These are phyloP conservation scores for Gelatoporia subvermispora DNA, from an alignment of 768 basidiomycete genomes.

Conservation along the genomic window DNA sequence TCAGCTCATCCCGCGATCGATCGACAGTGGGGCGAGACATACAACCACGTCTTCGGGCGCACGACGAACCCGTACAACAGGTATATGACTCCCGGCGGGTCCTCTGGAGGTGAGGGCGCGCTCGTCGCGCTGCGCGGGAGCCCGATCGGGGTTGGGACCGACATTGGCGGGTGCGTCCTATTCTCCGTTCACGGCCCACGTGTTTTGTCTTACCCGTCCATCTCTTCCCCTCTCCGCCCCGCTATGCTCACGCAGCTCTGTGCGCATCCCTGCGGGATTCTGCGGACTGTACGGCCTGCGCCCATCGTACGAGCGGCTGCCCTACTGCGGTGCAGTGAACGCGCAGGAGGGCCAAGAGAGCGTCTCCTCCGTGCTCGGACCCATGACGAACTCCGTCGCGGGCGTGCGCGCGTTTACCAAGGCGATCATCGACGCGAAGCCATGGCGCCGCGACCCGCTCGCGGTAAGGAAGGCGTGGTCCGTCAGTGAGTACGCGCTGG, in stretches of 20 bases:
- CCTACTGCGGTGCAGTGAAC: conserved; percentile 63
- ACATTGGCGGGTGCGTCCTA: conserved; percentile 67
- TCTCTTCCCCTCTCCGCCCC: conserved; percentile 2
- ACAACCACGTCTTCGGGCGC: conserved; percentile 74
- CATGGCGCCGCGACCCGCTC: conserved; percentile 55
- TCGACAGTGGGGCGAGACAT: conserved; percentile 68
- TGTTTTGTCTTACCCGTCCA: too few species aligned
- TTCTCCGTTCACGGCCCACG: conserved; percentile 4
- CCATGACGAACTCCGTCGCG: conserved; percentile 51
- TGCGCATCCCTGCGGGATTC: conserved; percentile 66
- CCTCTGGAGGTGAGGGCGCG: conserved; percentile 84
- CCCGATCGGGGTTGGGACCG: conserved; percentile 67
- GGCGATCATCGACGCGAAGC: conserved; percentile 48
- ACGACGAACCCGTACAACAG: conserved; percentile 76
- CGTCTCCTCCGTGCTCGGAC: conserved; percentile 69
- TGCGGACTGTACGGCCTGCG: conserved; percentile 69
- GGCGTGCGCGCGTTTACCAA: conserved; percentile 67
- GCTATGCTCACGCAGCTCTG: conserved; percentile 42
- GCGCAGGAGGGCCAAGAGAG: conserved; percentile 69
- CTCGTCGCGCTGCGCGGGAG: conserved; percentile 53
- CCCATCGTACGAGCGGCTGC: conserved; percentile 65
- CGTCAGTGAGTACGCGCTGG: conserved; percentile 39
- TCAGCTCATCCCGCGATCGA: not conserved
- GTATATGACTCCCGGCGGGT: conserved; percentile 69
- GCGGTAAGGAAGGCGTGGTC: conserved; percentile 45